Evolutionary conservation across 768 basidiomycete species (phyloP), one percentile per base, ranked within the genome.

Genomic region (Rubroboletus pulcherrimus): DNA sequence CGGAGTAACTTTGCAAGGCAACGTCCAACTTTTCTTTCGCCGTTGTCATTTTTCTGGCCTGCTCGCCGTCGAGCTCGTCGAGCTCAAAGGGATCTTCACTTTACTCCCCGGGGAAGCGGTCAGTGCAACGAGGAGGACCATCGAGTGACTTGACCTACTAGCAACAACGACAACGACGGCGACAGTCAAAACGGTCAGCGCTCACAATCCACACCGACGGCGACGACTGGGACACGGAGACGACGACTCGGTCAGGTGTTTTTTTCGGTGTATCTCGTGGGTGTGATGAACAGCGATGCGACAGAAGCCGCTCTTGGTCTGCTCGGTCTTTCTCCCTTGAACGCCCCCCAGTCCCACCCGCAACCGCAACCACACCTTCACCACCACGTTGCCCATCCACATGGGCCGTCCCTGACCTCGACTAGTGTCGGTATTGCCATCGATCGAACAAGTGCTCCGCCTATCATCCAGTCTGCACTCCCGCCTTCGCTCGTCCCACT

Each of bases 221-320:
- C 59, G 38, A 46, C 55, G 48, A 59, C 56, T 50, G 14, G 52
- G n/a, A 49, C 40, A 33, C 58, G 42, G 12, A 26, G 39, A 39
- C 59, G 56, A 53, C 50, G 56, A 53, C 48, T 2, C 42, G 35
- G 26, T 45, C 56, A 42, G 51, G 21, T 15, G 4, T 55, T 57
- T 49, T 53, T 49, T 38, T 57, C 37, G 54, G 53, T 52, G 47
- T 56, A 49, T 55, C 39, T 44, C 19, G 47, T 34, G 39, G 54
- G 57, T 61, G 63, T 68, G 68, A 79, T 78, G 77, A 74, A 73
- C 67, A 77, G 70, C 73, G 82, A 83, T 80, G 81, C 79, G 62
- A 75, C 77, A 64, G 82, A 83, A 70, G 82, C 81, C 53, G 80
- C 80, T 39, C 78, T 84, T 54, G 82, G 81, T 66, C 73, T 84